Percentiles rank a stretch among this genome's conserved stretches.
Conservation (phyloP, 2,329 filamentous ascomycete species). For the Emericellopsis atlantica region DNA sequence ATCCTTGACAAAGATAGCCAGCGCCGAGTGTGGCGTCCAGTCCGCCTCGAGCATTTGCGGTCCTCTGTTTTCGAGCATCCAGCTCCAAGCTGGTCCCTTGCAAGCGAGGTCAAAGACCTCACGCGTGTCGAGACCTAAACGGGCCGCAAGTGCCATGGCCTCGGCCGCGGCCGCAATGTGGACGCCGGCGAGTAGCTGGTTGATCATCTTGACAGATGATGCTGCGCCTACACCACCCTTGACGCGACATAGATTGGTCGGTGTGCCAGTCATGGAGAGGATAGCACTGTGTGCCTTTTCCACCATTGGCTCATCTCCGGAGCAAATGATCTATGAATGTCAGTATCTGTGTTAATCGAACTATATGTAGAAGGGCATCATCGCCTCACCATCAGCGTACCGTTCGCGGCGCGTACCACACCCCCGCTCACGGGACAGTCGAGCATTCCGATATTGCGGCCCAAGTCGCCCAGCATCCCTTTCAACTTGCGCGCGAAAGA, state of each 20-base stretch:
- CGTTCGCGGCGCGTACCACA: slow-evolving; percentile 19
- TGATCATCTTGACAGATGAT: slow-evolving; percentile 44
- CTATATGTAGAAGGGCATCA: neutral
- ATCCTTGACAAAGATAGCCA: slow-evolving; percentile 22
- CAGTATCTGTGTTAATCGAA: neutral
- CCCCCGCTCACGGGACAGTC: slow-evolving; percentile 25
- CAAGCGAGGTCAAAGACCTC: slow-evolving; percentile 33
- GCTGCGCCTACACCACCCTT: slow-evolving; percentile 36
- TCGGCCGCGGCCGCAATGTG: slow-evolving; percentile 44
- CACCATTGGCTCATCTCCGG: slow-evolving; percentile 10
- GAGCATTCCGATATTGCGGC: slow-evolving; percentile 15
- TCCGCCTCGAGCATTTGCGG: slow-evolving; percentile 21
- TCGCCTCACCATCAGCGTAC: slow-evolving; percentile 16
- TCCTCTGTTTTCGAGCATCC: slow-evolving; percentile 22
- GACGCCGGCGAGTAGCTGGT: slow-evolving; percentile 44
- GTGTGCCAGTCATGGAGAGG: slow-evolving; percentile 16
- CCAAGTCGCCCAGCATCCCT: slow-evolving; percentile 7
- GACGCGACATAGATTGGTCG: slow-evolving; percentile 26
- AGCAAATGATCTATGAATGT: slow-evolving; percentile 17
- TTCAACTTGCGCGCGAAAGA: slow-evolving; percentile 11
- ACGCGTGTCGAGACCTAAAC: slow-evolving; percentile 36
- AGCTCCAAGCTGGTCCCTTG: slow-evolving; percentile 19
- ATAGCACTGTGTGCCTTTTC: slow-evolving; percentile 9
- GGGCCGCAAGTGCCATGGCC: slow-evolving; percentile 41
- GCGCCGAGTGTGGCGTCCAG: slow-evolving; percentile 19